These are phyloP conservation scores for Naganishia friedmannii DNA, from an alignment of 768 basidiomycete genomes.

Conservation along the genomic window DNA sequence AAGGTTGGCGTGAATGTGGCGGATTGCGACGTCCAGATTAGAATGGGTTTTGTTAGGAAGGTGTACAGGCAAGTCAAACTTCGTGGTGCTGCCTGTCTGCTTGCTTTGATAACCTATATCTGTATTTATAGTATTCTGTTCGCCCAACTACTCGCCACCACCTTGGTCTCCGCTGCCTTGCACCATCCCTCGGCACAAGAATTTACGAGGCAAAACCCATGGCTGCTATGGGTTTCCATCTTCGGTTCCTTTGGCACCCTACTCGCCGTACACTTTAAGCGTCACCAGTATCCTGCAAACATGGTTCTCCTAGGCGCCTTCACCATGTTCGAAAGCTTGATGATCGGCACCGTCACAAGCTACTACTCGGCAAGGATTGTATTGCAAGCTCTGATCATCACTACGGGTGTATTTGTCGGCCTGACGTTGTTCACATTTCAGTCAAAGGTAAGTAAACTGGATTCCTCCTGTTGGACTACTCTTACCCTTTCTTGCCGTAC, in stretches of 20 bases:
- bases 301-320: slow-evolving; percentile 78
- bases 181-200: slow-evolving; percentile 63
- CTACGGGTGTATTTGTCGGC: slow-evolving; percentile 86
- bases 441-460: slow-evolving; percentile 65
- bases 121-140: slow-evolving; percentile 62
- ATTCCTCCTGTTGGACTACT: not conserved
- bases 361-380: slow-evolving; percentile 54
- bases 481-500: not conserved
- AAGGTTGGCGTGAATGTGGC: slow-evolving; percentile 56
- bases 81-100: too few relatives aligned
- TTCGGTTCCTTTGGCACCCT: slow-evolving; percentile 74
- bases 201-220: slow-evolving; percentile 70
- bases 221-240: slow-evolving; percentile 56
- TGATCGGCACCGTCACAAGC: slow-evolving; percentile 76
- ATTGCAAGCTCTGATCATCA: slow-evolving; percentile 86
- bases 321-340: slow-evolving; percentile 84
- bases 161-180: slow-evolving; percentile 69
- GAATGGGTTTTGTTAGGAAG: slow-evolving; percentile 78
- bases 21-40: slow-evolving; percentile 61
- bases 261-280: slow-evolving; percentile 82
- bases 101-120: not conserved
- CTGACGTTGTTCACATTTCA: slow-evolving; percentile 92
- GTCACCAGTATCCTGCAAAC: slow-evolving; percentile 85
- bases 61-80: slow-evolving; percentile 57
- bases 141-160: slow-evolving; percentile 63